Evolutionary conservation across 108 stramenopile species (phyloP).

Genomic region (Phaeodactylum tricornutum): DNA sequence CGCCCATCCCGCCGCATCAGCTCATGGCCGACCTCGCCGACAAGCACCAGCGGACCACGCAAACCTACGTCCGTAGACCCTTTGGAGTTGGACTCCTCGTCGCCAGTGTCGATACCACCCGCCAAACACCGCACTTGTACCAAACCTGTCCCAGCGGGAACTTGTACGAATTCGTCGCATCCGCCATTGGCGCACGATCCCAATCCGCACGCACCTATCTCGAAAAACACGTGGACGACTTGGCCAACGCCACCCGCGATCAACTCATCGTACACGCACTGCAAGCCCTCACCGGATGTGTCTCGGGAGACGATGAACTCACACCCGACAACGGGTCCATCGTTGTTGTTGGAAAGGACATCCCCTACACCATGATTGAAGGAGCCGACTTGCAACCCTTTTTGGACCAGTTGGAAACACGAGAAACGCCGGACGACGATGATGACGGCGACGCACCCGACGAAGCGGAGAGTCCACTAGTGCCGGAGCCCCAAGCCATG

Average conservation of each 20-base stretch:
- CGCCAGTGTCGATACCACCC: conserved; percentile 68
- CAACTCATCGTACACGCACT: conserved; percentile 95
- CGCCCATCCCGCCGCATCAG: conserved; percentile 79
- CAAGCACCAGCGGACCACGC: conserved; percentile 97
- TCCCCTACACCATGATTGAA: conserved; percentile 67
- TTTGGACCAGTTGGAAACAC: conserved; percentile 76
- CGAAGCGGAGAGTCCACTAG: conserved; percentile 10
- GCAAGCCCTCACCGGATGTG: conserved; percentile 88
- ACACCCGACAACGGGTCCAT: conserved; percentile 82
- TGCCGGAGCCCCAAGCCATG: conserved; percentile 22
- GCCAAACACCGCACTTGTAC: conserved; percentile 83
- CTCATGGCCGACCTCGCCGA: conserved; percentile 94
- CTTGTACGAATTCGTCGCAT: conserved; percentile 92
- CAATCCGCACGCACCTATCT: conserved; percentile 96
- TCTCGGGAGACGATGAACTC: conserved; percentile 84
- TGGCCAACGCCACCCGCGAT: conserved; percentile 45
- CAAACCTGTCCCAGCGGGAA: conserved; percentile 97
- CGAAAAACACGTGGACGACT: conserved; percentile 84
- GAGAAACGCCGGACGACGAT: conserved; percentile 51
- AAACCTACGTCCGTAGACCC: conserved; percentile 95
- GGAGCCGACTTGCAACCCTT: conserved; percentile 76
- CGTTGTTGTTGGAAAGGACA: conserved; percentile 68
- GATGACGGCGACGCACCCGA: conserved; percentile 41
- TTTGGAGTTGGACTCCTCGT: conserved; percentile 98
- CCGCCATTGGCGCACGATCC: conserved; percentile 91